Base-by-base conservation (phyloP, 169 alveolate species). In the Eimeria sp. region DNA sequence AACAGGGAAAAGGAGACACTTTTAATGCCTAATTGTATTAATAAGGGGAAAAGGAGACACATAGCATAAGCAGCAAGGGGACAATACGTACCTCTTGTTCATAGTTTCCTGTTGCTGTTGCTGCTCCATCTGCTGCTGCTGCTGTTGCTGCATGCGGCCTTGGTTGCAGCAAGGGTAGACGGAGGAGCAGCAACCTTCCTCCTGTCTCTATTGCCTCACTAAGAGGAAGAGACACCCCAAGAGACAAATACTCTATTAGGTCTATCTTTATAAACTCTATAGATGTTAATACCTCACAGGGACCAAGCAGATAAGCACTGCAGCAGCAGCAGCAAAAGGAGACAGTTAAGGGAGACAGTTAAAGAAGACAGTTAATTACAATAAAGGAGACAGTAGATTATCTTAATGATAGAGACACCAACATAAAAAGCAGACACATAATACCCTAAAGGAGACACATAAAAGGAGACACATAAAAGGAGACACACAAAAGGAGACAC, bases 221-320 rank as follows among this genome's bases (percentile, higher is more conserved):
- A 43, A 92, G 95, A 7, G 82, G 90, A 65, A 54, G 91, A 6
- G 82, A 90, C n/a, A 78, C 95, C 3, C 95, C 95, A 2, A 75
- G 92, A 16, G 92, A 86, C 40, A 92, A 65, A 57, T 54, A 51
- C 72, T 92, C 95, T 22, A 76, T 54, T 34, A 30, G 72, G 43
- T 92, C 95, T 49, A 92, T 51, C 16, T 30, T 7, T 22, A 92
- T 84, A 70, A 92, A 92, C 73, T 84, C 49, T 5, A 78, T 54
- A 18, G 91, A 75, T 70, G 58, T 75, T 9, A 92, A 90, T 58
- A 58, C 95, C 65, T 92, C 95, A 80, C 95, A 92, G 3, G 95
- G 86, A 14, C 91, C 45, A 67, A 92, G 43, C 57, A 84, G 65
- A 65, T 54, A 92, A 4, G 73, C 49, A 13, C 95, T 70, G 45